phyloP scores from a whole-genome alignment of 441 rosid species.

The Croton setiger region DNA sequence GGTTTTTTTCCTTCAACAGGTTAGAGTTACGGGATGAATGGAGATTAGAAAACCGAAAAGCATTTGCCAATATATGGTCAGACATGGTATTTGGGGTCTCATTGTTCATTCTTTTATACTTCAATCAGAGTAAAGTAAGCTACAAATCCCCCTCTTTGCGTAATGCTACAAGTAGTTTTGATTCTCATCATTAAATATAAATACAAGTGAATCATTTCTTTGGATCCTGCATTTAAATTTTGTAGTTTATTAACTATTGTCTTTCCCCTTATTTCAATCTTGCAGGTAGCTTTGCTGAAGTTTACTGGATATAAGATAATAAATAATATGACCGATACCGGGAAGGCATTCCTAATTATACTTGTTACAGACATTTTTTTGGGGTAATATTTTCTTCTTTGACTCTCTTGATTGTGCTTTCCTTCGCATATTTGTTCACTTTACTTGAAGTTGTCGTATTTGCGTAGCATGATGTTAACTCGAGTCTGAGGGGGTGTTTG shows the following conservation, averaged over 20 bases:
- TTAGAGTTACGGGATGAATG: conserved; percentile 82
- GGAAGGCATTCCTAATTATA: conserved; percentile 87
- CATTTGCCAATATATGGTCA: conserved; percentile 95
- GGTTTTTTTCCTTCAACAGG: conserved; percentile 41
- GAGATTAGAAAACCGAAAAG: conserved; percentile 82
- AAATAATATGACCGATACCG: conserved; percentile 79
- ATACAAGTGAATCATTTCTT: too few species aligned
- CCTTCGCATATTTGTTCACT: not conserved
- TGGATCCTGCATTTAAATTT: not conserved
- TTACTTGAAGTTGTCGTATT: not conserved
- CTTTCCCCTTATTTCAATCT: conserved; percentile 15
- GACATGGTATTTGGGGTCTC: conserved; percentile 90
- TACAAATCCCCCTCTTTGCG: conserved; percentile 6
- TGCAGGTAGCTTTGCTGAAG: conserved; percentile 93
- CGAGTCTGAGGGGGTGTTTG: not conserved
- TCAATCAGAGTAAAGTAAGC: conserved; percentile 88
- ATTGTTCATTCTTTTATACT: conserved; percentile 62
- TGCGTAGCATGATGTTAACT: not conserved
- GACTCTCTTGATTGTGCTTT: conserved; percentile 1
- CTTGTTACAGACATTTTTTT: conserved; percentile 71
- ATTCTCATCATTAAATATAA: not conserved
- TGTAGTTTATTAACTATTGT: not conserved
- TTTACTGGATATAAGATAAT: conserved; percentile 86
- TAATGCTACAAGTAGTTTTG: not conserved
- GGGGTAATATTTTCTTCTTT: conserved; percentile 54